phyloP scores from a whole-genome alignment of 345 rosid species.

The Cardamine occulta region DNA sequence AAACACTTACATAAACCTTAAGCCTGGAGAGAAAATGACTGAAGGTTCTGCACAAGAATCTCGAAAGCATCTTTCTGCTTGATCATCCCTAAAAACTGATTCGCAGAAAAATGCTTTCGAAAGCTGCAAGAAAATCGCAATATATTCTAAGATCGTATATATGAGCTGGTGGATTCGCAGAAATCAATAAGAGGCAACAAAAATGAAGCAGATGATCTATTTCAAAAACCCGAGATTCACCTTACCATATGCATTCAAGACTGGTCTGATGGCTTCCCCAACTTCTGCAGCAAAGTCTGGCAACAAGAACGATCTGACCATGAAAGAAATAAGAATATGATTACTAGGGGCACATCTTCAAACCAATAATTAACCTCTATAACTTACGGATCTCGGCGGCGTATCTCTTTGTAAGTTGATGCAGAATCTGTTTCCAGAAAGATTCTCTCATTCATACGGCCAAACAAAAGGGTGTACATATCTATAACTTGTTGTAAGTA shows the following conservation, averaged over 20 bases:
- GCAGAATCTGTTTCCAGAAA: slow-evolving; percentile 92
- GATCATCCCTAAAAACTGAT: too few species aligned
- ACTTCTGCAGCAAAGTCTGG: slow-evolving; percentile 58
- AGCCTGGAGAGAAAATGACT: background rate
- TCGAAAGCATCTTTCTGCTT: background rate
- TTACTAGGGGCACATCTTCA: background rate
- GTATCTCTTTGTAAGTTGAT: slow-evolving; percentile 79
- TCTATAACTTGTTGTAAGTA: background rate
- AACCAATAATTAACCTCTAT: slow-evolving; percentile 30
- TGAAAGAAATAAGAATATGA: slow-evolving; percentile 23
- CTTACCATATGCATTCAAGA: slow-evolving; percentile 77
- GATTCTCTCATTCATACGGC: slow-evolving; percentile 79
- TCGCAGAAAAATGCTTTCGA: too few species aligned
- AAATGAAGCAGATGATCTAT: background rate
- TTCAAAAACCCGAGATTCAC: slow-evolving; percentile 41
- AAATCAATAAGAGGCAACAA: slow-evolving; percentile 9
- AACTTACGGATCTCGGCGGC: slow-evolving; percentile 76
- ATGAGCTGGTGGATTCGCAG: too few species aligned
- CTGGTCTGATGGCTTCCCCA: slow-evolving; percentile 82
- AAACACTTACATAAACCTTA: background rate
- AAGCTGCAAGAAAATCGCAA: too few species aligned
- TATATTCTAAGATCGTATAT: too few species aligned
- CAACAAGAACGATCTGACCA: slow-evolving; percentile 53
- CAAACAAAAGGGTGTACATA: slow-evolving; percentile 35
- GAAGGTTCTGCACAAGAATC: background rate